These are phyloP conservation scores for Posidonia australis DNA, from an alignment of 106 monocot genomes.

Conservation along the genomic window DNA sequence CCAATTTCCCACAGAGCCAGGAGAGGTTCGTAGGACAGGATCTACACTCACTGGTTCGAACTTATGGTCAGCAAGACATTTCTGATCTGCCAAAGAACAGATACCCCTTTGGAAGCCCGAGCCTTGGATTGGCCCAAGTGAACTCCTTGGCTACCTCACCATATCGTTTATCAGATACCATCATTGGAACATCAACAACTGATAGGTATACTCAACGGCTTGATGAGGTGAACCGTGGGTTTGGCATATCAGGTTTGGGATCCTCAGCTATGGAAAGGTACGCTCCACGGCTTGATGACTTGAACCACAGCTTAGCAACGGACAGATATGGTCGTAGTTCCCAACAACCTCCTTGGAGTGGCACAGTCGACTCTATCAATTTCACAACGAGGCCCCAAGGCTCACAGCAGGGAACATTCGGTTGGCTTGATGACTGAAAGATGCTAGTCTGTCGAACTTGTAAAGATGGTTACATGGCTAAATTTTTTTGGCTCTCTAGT, in stretches of 20 bases:
- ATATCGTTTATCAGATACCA: constrained; percentile 2
- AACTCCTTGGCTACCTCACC: constrained; percentile 14
- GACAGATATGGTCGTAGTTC: not conserved
- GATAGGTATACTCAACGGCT: constrained; percentile 50
- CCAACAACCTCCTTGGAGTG: not conserved
- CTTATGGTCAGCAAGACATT: constrained; percentile 13
- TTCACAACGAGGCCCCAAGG: not conserved
- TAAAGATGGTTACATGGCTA: too few relatives aligned
- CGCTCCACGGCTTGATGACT: constrained; percentile 31
- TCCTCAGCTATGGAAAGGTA: constrained; percentile 44
- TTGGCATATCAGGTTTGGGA: too few relatives aligned
- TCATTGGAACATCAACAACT: constrained; percentile 15
- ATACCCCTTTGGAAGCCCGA: constrained; percentile 11
- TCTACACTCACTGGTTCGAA: constrained; percentile 1
- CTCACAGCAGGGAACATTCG: not conserved
- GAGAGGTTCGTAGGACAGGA: not conserved
- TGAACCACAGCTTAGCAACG: not conserved
- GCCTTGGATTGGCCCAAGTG: not conserved
- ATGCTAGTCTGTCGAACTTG: too few relatives aligned
- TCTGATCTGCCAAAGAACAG: constrained; percentile 1
- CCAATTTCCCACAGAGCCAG: not conserved
- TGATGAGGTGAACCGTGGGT: constrained; percentile 11
- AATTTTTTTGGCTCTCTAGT: too few relatives aligned
- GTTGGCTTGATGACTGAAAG: constrained; percentile 6
- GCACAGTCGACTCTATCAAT: not conserved